These are phyloP conservation scores for Cercophora sp. DNA, from an alignment of 495 filamentous ascomycete species.

Conservation along the genomic window DNA sequence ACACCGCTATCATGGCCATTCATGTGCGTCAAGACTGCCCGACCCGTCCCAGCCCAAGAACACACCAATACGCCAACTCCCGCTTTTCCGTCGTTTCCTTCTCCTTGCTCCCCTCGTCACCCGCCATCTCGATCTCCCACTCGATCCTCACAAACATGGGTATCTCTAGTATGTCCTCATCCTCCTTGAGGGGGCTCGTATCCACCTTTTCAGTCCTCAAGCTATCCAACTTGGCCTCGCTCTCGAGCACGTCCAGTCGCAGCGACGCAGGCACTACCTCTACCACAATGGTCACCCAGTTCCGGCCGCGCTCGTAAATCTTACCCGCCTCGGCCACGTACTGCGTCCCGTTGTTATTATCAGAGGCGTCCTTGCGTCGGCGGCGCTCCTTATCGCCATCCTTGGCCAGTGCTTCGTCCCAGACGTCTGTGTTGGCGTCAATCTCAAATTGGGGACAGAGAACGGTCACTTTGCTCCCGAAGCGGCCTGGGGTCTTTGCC, in stretches of 20 bases:
- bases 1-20: too few species aligned
- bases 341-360: conserved; percentile 36
- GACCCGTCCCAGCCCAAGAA: conserved; percentile 82
- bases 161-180: conserved; percentile 91
- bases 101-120: conserved; percentile 53
- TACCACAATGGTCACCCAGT: conserved; percentile 88
- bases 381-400: conserved; percentile 31
- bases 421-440: conserved; percentile 90
- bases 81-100: conserved; percentile 51
- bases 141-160: conserved; percentile 89
- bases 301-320: conserved; percentile 90
- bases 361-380: conserved; percentile 34
- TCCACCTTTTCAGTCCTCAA: not conserved
- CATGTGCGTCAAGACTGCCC: conserved; percentile 36
- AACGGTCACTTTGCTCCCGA: conserved; percentile 78
- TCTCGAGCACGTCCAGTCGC: conserved; percentile 25
- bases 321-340: conserved; percentile 83
- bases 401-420: conserved; percentile 80
- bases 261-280: conserved; percentile 76
- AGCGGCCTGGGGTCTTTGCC: conserved; percentile 69
- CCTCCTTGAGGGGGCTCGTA: conserved; percentile 49
- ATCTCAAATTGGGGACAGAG: conserved; percentile 93
- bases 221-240: conserved; percentile 10
- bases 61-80: conserved; percentile 93
- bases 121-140: conserved; percentile 77